These are phyloP conservation scores for Boletus tylopilopsis DNA, from an alignment of 768 basidiomycete species.

Conservation along the genomic window DNA sequence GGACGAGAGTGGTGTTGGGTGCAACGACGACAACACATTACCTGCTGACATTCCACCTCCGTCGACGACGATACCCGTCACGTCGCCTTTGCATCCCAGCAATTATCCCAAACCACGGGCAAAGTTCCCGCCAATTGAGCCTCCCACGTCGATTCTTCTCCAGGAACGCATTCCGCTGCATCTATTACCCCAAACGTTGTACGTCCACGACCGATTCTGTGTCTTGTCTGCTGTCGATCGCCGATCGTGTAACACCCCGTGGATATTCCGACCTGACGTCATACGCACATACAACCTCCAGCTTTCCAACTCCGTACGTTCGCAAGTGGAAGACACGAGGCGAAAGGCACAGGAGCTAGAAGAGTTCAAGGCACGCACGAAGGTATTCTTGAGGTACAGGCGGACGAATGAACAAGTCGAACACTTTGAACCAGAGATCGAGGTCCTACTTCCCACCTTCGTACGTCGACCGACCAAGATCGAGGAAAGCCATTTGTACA, in stretches of 20 bases:
- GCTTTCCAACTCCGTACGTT: neutral
- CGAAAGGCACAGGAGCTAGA: constrained; percentile 7
- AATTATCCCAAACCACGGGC: constrained; percentile 43
- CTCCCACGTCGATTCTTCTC: constrained; percentile 21
- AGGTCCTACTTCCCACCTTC: constrained; percentile 27
- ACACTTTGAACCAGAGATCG: constrained; percentile 28
- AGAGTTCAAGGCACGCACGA: constrained; percentile 13
- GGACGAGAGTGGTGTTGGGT: too few relatives aligned
- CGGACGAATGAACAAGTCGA: constrained; percentile 17
- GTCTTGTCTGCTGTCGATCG: constrained; percentile 23
- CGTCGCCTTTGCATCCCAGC: constrained; percentile 30
- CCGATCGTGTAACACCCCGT: constrained; percentile 8
- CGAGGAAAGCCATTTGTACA: constrained; percentile 47
- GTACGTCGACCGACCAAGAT: constrained; percentile 18
- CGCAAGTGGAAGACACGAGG: constrained; percentile 2
- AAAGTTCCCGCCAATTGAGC: constrained; percentile 34
- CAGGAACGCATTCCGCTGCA: constrained; percentile 33
- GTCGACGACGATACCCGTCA: constrained; percentile 7
- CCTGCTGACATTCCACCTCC: neutral
- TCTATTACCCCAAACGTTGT: constrained; percentile 37
- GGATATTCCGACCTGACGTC: constrained; percentile 31
- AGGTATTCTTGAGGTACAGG: constrained; percentile 20
- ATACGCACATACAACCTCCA: constrained; percentile 31
- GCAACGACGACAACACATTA: neutral
- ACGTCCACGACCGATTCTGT: constrained; percentile 43